These are phyloP conservation scores for Cyamopsis tetragonoloba DNA, from an alignment of 306 rosid genomes.

Conservation along the genomic window DNA sequence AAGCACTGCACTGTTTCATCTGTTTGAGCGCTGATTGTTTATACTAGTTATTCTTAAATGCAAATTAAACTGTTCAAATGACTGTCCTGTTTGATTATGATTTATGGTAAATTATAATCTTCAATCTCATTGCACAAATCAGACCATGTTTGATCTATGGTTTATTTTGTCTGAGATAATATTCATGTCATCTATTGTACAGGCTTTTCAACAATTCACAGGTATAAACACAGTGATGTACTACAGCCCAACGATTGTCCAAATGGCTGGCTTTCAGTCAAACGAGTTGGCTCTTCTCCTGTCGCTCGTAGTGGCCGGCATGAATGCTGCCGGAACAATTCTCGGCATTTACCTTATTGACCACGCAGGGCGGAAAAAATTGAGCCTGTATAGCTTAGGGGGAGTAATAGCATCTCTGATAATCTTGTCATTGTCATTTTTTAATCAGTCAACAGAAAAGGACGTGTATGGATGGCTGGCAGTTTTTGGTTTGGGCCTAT, in stretches of 20 bases:
- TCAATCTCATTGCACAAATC: neutral
- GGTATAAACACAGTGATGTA: slow-evolving; percentile 98
- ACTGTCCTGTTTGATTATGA: neutral
- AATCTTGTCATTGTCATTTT: slow-evolving; percentile 55
- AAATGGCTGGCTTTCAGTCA: slow-evolving; percentile 83
- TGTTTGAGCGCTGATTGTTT: neutral
- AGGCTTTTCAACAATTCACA: slow-evolving; percentile 96
- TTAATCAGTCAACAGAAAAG: slow-evolving; percentile 43
- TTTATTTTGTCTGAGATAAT: neutral
- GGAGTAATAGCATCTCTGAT: slow-evolving; percentile 68
- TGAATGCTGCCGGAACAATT: slow-evolving; percentile 78
- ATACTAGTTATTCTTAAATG: neutral
- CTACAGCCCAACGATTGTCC: slow-evolving; percentile 95
- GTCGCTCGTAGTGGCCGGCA: slow-evolving; percentile 70
- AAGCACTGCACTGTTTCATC: neutral
- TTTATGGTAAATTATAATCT: neutral
- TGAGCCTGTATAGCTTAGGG: slow-evolving; percentile 64
- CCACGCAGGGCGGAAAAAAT: slow-evolving; percentile 61
- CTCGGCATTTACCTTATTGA: slow-evolving; percentile 89
- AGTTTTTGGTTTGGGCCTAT: slow-evolving; percentile 61
- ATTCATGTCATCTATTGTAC: slow-evolving; percentile 1
- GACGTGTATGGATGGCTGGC: slow-evolving; percentile 67
- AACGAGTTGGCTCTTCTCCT: slow-evolving; percentile 78
- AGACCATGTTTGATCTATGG: neutral
- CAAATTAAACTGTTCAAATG: neutral